Evolutionary conservation across 352 stramenopile genomes (phyloP), one percentile per base, ranked within the genome.

Genomic region (Phytophthora niederhauseri): DNA sequence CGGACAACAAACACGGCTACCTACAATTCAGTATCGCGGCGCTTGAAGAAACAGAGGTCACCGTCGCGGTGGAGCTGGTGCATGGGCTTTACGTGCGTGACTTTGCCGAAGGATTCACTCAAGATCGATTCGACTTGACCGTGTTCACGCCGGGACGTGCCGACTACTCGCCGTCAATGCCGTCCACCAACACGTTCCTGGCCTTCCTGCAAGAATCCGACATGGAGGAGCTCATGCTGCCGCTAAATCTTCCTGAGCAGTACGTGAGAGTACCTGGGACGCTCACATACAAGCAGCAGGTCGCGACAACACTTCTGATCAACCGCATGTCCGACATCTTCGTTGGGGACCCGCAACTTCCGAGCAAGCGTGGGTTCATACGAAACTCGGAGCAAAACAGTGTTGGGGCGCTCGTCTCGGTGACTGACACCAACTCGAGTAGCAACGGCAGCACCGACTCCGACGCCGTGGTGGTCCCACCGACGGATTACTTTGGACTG

Each of bases 1-100:
- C 90, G 1, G 97, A 99, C 67, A 96, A 99, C 75, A 99, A 99
- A 72, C 97, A 99, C 77, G 82, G 81, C 0, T 87, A 97, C 38
- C 66, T 99, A 12, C 96, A 99, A 72, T 89, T 99, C 51, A 91
- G 82, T 46, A 80, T 99, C 36, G 70, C 82, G 19, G 90, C 92
- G 0, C 61, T 99, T 6, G 83, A 84, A 38, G 68, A 85, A 31
- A 82, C 93, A 0, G 81, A 98, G 43, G 45, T 99, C 15, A 98
- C 94, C 1, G 76, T 99, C 38, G 85, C 91, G 2, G 72, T 98
- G 3, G 97, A 99, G 76, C 83, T 99, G 28, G 57, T 99, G 15
- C 91, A 98, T 65, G 97, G 96, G 5, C 79, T 95, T 31, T 99
- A 98, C 61, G 94, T 98, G 49, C 75, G 81, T 22, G 93, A 98